Percentiles rank a stretch among this genome's conserved stretches.
phyloP scores from a whole-genome alignment of 768 basidiomycete species.

The Pleurotus platypus region DNA sequence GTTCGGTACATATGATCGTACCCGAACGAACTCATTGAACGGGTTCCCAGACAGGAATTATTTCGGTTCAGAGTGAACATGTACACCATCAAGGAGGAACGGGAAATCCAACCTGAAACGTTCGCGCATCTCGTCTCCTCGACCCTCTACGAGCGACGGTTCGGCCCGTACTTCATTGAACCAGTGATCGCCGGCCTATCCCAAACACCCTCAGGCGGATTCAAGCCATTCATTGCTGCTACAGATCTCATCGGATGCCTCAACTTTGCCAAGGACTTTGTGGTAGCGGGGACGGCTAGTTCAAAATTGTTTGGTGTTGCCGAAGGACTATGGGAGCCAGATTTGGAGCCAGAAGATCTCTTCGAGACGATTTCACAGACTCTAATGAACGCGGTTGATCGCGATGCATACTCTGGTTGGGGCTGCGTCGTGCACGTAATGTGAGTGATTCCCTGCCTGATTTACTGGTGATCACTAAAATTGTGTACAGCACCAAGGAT shows the following conservation, averaged over 20 bases:
- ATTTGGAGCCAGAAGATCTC: constrained; percentile 91
- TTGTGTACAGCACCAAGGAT: constrained; percentile 58
- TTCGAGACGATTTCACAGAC: constrained; percentile 99
- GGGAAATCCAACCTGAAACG: constrained; percentile 93
- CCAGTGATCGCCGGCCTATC: constrained; percentile 93
- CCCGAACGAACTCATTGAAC: constrained; percentile 9
- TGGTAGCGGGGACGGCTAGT: constrained; percentile 91
- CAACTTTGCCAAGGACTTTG: constrained; percentile 95
- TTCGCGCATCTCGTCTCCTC: constrained; percentile 95
- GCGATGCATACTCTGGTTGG: constrained; percentile 97
- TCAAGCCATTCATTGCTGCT: constrained; percentile 91
- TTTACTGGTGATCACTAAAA: not conserved
- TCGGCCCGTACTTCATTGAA: constrained; percentile 95
- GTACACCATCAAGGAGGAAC: constrained; percentile 99
- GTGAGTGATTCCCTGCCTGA: constrained; percentile 45
- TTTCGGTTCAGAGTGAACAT: constrained; percentile 96
- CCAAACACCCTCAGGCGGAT: constrained; percentile 63
- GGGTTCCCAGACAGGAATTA: constrained; percentile 67
- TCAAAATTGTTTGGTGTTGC: constrained; percentile 95
- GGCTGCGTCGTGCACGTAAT: constrained; percentile 94
- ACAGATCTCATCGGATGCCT: constrained; percentile 93
- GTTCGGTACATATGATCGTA: constrained; percentile 18
- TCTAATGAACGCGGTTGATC: constrained; percentile 89
- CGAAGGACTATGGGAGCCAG: constrained; percentile 98
- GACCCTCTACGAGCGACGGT: constrained; percentile 93